Conservation (phyloP, 179 eudicot species). For the Silene coronaria region DNA sequence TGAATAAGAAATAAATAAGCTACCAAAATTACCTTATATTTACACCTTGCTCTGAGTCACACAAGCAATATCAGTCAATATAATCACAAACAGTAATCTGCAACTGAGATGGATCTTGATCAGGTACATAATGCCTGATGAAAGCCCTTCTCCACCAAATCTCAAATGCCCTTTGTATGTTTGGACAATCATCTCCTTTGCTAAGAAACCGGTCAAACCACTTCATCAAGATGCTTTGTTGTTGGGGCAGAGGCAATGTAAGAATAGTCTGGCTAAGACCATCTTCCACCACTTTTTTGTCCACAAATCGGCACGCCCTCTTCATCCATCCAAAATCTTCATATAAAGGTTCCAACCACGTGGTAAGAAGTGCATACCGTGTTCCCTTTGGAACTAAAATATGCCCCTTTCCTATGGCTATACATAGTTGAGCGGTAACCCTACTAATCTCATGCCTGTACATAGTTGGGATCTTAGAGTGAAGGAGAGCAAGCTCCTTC, state of each 20-base stretch:
- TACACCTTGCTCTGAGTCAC: conserved; percentile 21
- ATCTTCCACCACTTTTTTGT: conserved; percentile 75
- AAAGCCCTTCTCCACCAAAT: conserved; percentile 97
- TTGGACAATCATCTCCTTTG: conserved; percentile 92
- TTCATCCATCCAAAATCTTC: conserved; percentile 92
- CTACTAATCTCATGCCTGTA: conserved; percentile 83
- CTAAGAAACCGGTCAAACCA: conserved; percentile 86
- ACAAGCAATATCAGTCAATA: conserved; percentile 31
- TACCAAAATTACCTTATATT: conserved; percentile 21
- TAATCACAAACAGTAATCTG: conserved; percentile 71
- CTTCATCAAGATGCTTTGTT: conserved; percentile 58
- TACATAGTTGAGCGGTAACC: conserved; percentile 77
- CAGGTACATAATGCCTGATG: conserved; percentile 52
- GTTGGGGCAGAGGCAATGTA: conserved; percentile 69
- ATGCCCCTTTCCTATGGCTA: conserved; percentile 75
- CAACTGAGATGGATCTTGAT: conserved; percentile 47
- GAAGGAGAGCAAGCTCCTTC: conserved; percentile 74
- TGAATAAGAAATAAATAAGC: conserved; percentile 4
- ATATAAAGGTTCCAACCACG: conserved; percentile 87
- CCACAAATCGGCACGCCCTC: conserved; percentile 58
- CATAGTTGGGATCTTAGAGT: conserved; percentile 81
- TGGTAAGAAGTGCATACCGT: conserved; percentile 58
- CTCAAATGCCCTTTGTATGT: conserved; percentile 89
- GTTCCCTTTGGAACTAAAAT: conserved; percentile 67
- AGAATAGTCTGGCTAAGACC: conserved; percentile 83